These are phyloP conservation scores for Metschnikowia lachancei DNA, from an alignment of 805 yeast genomes.

Conservation along the genomic window DNA sequence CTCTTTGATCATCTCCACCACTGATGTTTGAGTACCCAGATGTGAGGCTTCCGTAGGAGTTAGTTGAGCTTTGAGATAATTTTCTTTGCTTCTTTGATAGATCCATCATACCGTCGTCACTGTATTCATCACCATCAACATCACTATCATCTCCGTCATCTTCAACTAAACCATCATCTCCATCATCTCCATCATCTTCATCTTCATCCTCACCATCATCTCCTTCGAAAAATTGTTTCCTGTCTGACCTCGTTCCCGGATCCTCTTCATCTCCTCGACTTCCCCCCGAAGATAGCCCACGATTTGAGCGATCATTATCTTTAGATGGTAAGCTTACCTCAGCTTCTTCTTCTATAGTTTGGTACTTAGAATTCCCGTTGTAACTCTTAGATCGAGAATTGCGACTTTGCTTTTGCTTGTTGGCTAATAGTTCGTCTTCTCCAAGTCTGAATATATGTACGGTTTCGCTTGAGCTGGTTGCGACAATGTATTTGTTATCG, in stretches of 20 bases:
- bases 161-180: constrained; percentile 21
- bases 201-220: constrained; percentile 15
- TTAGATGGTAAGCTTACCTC: constrained; percentile 12
- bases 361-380: constrained; percentile 18
- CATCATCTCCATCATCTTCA: constrained; percentile 24
- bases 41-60: constrained; percentile 33
- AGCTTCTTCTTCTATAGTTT: constrained; percentile 27
- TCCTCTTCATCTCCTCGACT: constrained; percentile 4
- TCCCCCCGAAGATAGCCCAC: constrained; percentile 13
- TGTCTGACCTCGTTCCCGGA: not conserved
- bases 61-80: constrained; percentile 38
- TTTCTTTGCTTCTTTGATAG: constrained; percentile 34
- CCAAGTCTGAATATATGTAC: constrained; percentile 86
- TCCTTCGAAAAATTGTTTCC: not conserved
- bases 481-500: constrained; percentile 70
- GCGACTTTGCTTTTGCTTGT: constrained; percentile 33
- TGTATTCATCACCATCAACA: constrained; percentile 29
- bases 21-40: constrained; percentile 28
- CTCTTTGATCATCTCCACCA: constrained; percentile 20
- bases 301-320: constrained; percentile 10
- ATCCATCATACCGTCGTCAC: constrained; percentile 25
- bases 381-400: constrained; percentile 14
- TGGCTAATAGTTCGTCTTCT: constrained; percentile 44
- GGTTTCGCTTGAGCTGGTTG: constrained; percentile 85
- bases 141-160: constrained; percentile 26